A percentile compares a stretch with the other conserved stretches of the same genome.
Conservation (phyloP, 1,284 basidiomycete genomes). For the Puccinia novopanici region DNA sequence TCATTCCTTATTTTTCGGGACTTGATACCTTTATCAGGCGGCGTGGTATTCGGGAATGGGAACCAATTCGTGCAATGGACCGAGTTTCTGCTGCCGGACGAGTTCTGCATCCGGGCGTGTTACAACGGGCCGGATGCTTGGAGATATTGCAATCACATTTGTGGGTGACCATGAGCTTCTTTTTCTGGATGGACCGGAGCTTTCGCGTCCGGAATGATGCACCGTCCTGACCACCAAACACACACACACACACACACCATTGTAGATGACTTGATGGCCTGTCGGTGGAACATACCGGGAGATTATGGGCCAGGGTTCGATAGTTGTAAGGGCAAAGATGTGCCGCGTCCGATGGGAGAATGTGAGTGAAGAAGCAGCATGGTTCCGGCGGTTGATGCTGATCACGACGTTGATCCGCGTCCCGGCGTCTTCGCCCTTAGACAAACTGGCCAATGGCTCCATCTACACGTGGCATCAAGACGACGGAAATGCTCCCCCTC, state of each 20-base stretch:
- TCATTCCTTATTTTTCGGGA: not conserved
- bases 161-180: not conserved
- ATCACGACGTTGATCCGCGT: no score
- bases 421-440: not conserved
- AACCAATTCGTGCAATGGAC: slow-evolving; percentile 48
- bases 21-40: not conserved
- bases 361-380: slow-evolving; percentile 11
- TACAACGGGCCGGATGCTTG: slow-evolving; percentile 42
- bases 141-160: slow-evolving; percentile 50
- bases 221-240: not conserved
- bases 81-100: slow-evolving; percentile 42
- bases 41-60: slow-evolving; percentile 38
- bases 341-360: slow-evolving; percentile 47
- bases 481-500: slow-evolving; percentile 13
- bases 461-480: slow-evolving; percentile 41
- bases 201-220: no score
- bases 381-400: no score
- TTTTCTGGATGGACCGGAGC: no score
- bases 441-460: slow-evolving; percentile 35
- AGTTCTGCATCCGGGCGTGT: slow-evolving; percentile 43
- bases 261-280: slow-evolving; percentile 45
- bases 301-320: slow-evolving; percentile 43
- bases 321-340: slow-evolving; percentile 40
- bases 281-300: slow-evolving; percentile 47
- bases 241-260: not conserved